A percentile compares a stretch with the other conserved stretches of the same genome.
phyloP scores from a whole-genome alignment of 2,329 filamentous ascomycete genomes.

The Thelonectria olida region DNA sequence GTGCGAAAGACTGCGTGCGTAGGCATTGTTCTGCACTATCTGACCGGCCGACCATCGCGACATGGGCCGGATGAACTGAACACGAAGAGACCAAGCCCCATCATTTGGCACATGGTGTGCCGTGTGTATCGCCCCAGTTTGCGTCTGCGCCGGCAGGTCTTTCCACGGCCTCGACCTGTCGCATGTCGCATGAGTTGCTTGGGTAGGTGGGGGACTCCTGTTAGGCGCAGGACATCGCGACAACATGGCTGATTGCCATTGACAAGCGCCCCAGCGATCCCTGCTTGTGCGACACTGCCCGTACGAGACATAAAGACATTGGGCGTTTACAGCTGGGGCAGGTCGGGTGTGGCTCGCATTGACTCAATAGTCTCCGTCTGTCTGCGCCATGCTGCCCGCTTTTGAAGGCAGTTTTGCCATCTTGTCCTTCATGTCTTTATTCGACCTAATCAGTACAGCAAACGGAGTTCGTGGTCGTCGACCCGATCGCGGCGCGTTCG shows the following conservation, averaged over 20 bases:
- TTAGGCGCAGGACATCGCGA: constrained; percentile 22
- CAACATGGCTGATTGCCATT: constrained; percentile 20
- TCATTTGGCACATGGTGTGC: constrained; percentile 34
- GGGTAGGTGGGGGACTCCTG: constrained; percentile 29
- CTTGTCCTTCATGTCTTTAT: too few relatives aligned
- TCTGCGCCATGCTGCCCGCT: constrained; percentile 2
- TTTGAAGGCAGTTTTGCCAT: constrained; percentile 5
- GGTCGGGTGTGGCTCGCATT: constrained; percentile 16
- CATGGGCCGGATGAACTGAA: constrained; percentile 34
- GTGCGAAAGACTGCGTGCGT: neutral
- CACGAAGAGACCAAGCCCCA: constrained; percentile 33
- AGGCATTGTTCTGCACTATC: constrained; percentile 12
- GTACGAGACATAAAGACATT: constrained; percentile 13
- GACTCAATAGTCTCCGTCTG: constrained; percentile 11
- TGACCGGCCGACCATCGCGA: constrained; percentile 21
- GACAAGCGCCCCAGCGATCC: constrained; percentile 26
- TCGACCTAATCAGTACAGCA: too few relatives aligned
- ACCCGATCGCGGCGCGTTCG: constrained; percentile 16
- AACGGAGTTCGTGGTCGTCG: constrained; percentile 7
- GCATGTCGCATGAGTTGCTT: constrained; percentile 39
- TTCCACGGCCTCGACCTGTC: constrained; percentile 33
- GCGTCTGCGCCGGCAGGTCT: constrained; percentile 29
- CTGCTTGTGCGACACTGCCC: constrained; percentile 26
- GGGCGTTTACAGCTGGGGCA: constrained; percentile 2
- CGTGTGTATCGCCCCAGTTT: constrained; percentile 29